Evolutionary conservation across 106 monocot genomes (phyloP).

Genomic region (Gastrodia elata): DNA sequence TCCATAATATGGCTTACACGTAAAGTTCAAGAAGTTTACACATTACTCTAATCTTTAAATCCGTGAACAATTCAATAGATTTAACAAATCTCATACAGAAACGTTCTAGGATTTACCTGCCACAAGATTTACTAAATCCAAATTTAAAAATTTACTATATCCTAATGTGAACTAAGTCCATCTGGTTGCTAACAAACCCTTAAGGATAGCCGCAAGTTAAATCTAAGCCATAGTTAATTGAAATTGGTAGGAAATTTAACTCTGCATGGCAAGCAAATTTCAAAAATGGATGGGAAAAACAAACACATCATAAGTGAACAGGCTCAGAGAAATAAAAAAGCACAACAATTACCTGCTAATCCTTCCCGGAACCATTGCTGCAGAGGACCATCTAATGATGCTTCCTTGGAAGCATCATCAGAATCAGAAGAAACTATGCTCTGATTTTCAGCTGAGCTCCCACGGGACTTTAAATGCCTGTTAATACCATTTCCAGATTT

Average conservation of each 20-base stretch:
- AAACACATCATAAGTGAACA: background rate
- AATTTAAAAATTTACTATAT: no score
- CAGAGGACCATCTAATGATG: constrained; percentile 43
- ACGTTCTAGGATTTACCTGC: no score
- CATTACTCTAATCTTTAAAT: no score
- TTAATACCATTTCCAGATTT: constrained; percentile 22
- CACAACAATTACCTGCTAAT: constrained; percentile 46
- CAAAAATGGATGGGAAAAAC: background rate
- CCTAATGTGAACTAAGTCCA: no score
- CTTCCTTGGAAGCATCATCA: constrained; percentile 19
- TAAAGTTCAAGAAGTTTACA: no score
- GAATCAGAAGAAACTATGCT: constrained; percentile 29
- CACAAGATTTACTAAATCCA: no score
- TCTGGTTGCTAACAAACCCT: background rate
- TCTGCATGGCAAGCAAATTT: background rate
- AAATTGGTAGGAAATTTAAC: background rate
- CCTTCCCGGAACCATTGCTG: constrained; percentile 96
- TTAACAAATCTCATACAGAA: no score
- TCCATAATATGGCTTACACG: no score
- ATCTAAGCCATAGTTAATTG: background rate
- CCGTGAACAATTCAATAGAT: no score
- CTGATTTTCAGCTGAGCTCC: constrained; percentile 28
- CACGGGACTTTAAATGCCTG: constrained; percentile 25
- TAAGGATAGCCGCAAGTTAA: background rate
- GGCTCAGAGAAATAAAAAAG: background rate